phyloP scores from a whole-genome alignment of 192 early-diverging fungal genomes.

The Mortierella claussenii region DNA sequence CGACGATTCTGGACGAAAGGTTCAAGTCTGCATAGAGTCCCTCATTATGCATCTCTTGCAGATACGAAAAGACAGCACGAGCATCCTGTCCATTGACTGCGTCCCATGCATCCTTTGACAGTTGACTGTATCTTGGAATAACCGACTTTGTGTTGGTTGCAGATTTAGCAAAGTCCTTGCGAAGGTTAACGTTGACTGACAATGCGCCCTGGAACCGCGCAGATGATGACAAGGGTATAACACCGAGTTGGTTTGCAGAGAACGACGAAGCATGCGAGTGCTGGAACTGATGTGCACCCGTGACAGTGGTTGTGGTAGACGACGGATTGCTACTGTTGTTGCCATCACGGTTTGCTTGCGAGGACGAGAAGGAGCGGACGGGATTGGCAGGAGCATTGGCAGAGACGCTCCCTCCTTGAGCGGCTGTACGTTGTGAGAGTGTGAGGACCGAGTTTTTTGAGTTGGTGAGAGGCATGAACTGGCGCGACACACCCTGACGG shows the following conservation, averaged over 20 bases:
- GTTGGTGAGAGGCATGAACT: constrained; percentile 44
- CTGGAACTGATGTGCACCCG: constrained; percentile 26
- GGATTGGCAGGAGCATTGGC: constrained; percentile 36
- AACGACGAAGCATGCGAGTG: neutral
- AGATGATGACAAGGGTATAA: constrained; percentile 13
- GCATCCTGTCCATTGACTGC: constrained; percentile 43
- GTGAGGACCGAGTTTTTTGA: constrained; percentile 51
- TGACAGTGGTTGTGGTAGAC: neutral
- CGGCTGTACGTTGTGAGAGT: constrained; percentile 37
- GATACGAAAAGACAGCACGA: constrained; percentile 25
- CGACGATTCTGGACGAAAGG: constrained; percentile 35
- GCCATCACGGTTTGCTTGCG: constrained; percentile 31
- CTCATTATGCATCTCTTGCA: constrained; percentile 43
- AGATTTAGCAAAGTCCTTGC: constrained; percentile 6
- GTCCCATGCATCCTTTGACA: constrained; percentile 39
- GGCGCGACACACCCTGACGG: constrained; percentile 47
- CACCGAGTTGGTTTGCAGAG: constrained; percentile 4
- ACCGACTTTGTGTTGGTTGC: neutral
- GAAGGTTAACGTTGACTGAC: constrained; percentile 16
- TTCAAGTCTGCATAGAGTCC: constrained; percentile 39
- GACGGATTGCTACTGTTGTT: constrained; percentile 20
- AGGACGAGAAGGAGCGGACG: constrained; percentile 46
- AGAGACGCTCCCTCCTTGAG: constrained; percentile 27
- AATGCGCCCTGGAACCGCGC: constrained; percentile 26
- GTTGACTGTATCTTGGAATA: constrained; percentile 16